A percentile compares a stretch with the other conserved stretches of the same genome.
phyloP scores from a whole-genome alignment of 768 basidiomycete genomes.

The Panaeolus papilionaceus region DNA sequence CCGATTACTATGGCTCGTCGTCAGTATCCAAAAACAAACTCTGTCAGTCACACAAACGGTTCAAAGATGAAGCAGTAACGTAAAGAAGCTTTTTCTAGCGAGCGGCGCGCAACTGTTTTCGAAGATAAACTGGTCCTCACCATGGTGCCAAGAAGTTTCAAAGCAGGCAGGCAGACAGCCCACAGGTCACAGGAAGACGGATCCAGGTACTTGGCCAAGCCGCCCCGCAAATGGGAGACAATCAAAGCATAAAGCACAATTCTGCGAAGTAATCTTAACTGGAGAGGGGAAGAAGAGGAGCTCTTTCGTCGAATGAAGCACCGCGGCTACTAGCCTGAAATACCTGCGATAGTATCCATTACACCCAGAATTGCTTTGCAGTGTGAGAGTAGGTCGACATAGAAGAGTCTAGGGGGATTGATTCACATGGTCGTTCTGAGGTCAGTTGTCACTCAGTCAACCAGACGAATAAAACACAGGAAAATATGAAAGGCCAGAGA shows the following conservation, averaged over 20 bases:
- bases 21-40: neutral
- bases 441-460: neutral
- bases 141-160: neutral
- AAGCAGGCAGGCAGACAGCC: neutral
- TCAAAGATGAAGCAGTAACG: neutral
- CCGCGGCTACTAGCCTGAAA: neutral
- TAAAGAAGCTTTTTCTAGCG: neutral
- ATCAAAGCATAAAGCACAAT: neutral
- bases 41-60: neutral
- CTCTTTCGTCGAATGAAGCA: neutral
- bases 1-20: neutral
- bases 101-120: neutral
- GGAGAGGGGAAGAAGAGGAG: neutral
- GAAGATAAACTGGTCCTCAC: conserved; percentile 1
- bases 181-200: neutral
- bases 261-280: neutral
- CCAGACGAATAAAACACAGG: neutral
- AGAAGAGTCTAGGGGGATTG: neutral
- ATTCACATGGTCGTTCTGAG: neutral
- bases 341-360: neutral
- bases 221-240: neutral
- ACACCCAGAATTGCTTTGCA: neutral
- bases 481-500: neutral
- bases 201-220: conserved; percentile 1
- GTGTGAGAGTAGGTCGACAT: neutral